Percentiles rank a stretch among this genome's conserved stretches.
phyloP scores from a whole-genome alignment of 2,329 filamentous ascomycete species.

The Talaromyces piceae region DNA sequence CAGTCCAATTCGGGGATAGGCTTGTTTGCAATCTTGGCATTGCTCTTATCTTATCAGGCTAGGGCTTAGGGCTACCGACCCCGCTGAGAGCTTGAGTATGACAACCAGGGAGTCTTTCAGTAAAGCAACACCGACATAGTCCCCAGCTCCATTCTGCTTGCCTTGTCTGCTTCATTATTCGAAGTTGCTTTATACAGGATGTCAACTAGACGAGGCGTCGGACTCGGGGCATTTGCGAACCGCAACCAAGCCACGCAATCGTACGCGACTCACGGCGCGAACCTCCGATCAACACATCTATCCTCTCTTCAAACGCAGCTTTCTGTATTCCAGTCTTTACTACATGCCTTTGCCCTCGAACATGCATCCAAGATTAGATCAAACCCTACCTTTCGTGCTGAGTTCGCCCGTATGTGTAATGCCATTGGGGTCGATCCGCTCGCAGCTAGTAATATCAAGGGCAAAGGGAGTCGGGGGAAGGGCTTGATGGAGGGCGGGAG shows the following conservation, averaged over 20 bases:
- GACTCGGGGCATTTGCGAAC: slow-evolving; percentile 83
- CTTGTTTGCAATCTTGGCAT: neutral
- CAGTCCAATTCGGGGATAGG: slow-evolving; percentile 17
- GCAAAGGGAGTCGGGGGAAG: slow-evolving; percentile 35
- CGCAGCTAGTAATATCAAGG: slow-evolving; percentile 55
- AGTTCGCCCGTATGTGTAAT: slow-evolving; percentile 97
- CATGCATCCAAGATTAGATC: slow-evolving; percentile 95
- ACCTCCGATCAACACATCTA: slow-evolving; percentile 75
- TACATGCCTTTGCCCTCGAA: slow-evolving; percentile 91
- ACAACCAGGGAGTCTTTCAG: neutral
- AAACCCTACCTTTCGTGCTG: slow-evolving; percentile 87
- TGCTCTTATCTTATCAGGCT: slow-evolving; percentile 15
- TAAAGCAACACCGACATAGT: neutral
- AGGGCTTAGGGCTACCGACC: slow-evolving; percentile 18
- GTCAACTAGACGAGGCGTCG: slow-evolving; percentile 58
- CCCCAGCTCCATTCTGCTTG: neutral
- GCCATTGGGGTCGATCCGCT: slow-evolving; percentile 94
- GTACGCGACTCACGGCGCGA: slow-evolving; percentile 82
- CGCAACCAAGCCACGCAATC: slow-evolving; percentile 77
- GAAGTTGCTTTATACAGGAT: slow-evolving; percentile 20
- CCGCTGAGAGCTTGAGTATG: slow-evolving; percentile 11
- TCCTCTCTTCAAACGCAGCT: slow-evolving; percentile 86
- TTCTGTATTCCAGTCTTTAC: slow-evolving; percentile 86
- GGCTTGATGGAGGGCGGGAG: slow-evolving; percentile 50
- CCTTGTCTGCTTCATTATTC: neutral